Conservation (phyloP, 345 rosid genomes). For the Dimocarpus longan region DNA sequence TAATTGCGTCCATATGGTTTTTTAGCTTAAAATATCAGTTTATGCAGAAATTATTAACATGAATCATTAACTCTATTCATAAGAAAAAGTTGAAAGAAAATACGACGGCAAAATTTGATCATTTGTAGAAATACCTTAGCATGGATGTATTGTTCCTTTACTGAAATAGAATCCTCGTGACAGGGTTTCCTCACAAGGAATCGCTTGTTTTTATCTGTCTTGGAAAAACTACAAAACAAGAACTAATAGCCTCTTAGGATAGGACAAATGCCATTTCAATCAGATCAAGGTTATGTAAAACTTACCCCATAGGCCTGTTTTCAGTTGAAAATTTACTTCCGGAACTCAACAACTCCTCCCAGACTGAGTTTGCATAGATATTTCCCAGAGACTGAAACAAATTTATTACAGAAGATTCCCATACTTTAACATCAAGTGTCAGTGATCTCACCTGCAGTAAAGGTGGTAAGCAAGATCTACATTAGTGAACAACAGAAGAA, state of each 20-base stretch:
- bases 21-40: constrained; percentile 4
- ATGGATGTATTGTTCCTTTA: constrained; percentile 76
- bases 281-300: constrained; percentile 25
- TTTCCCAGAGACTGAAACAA: constrained; percentile 81
- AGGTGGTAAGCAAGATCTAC: constrained; percentile 11
- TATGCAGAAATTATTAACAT: neutral
- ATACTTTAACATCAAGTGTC: constrained; percentile 78
- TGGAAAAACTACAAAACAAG: constrained; percentile 41
- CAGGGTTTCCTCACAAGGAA: constrained; percentile 59
- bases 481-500: constrained; percentile 11
- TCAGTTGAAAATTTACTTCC: constrained; percentile 40
- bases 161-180: constrained; percentile 55
- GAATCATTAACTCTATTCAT: neutral
- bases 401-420: constrained; percentile 77
- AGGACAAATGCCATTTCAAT: constrained; percentile 14
- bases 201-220: constrained; percentile 45
- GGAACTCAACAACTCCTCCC: constrained; percentile 69
- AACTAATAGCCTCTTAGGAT: constrained; percentile 28
- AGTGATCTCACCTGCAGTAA: constrained; percentile 70
- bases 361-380: constrained; percentile 62
- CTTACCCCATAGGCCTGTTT: constrained; percentile 49
- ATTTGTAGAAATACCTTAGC: constrained; percentile 55
- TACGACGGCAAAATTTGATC: neutral
- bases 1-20: neutral
- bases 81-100: neutral